Evolutionary conservation across 2,329 filamentous ascomycete species (phyloP).

Genomic region (Zalaria sp.): DNA sequence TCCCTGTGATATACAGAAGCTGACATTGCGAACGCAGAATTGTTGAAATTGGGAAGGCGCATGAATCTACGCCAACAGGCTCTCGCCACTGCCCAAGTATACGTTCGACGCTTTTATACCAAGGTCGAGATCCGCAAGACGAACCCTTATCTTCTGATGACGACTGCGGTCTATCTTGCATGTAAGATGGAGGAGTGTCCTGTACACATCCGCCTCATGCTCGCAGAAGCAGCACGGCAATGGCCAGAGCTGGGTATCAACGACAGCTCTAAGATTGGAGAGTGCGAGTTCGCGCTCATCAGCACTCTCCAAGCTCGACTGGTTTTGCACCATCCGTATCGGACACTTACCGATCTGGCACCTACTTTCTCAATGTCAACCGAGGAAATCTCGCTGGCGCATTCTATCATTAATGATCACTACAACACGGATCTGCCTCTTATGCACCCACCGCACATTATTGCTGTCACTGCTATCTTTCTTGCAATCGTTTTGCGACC

Average conservation of each 20-base stretch:
- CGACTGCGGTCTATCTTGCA: slow-evolving; percentile 87
- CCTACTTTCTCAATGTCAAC: slow-evolving; percentile 55
- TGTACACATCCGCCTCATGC: slow-evolving; percentile 85
- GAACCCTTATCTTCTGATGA: slow-evolving; percentile 83
- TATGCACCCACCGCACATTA: slow-evolving; percentile 70
- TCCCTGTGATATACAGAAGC: too few species aligned
- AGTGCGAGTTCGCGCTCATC: slow-evolving; percentile 88
- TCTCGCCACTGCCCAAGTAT: slow-evolving; percentile 85
- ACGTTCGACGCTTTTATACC: slow-evolving; percentile 85
- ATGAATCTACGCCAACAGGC: slow-evolving; percentile 80
- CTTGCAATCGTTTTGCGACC: slow-evolving; percentile 72
- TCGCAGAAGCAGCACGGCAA: slow-evolving; percentile 69
- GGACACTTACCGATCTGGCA: slow-evolving; percentile 60
- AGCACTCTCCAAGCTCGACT: slow-evolving; percentile 82
- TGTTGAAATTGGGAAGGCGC: slow-evolving; percentile 71
- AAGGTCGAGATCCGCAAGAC: slow-evolving; percentile 83
- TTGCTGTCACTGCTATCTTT: slow-evolving; percentile 76
- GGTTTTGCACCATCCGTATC: slow-evolving; percentile 83
- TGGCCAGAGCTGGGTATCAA: slow-evolving; percentile 69
- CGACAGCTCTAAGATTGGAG: slow-evolving; percentile 73
- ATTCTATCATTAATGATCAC: slow-evolving; percentile 79
- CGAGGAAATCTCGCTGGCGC: slow-evolving; percentile 66
- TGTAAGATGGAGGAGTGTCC: slow-evolving; percentile 98
- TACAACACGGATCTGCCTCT: slow-evolving; percentile 87
- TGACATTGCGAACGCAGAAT: slow-evolving; percentile 36